Percentiles rank a stretch among this genome's conserved stretches.
phyloP scores from a whole-genome alignment of 768 basidiomycete species.

The Leucosporidium scottii region DNA sequence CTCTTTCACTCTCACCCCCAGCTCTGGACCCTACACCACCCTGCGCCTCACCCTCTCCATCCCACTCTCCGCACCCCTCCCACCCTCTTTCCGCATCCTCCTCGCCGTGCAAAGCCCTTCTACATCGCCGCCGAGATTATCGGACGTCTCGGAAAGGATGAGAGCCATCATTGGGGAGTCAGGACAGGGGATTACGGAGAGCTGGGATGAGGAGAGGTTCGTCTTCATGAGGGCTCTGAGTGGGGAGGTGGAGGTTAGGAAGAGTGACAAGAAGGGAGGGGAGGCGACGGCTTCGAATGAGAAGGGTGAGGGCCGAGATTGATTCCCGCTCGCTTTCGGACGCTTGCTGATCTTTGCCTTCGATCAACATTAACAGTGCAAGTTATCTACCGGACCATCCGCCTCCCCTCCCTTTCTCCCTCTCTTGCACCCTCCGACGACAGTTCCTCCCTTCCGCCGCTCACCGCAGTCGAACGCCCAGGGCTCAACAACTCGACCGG shows the following conservation, averaged over 20 bases:
- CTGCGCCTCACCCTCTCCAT: neutral
- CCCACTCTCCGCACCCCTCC: neutral
- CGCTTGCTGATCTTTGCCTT: neutral
- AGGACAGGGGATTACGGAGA: neutral
- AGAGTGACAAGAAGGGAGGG: neutral
- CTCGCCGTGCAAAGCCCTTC: neutral
- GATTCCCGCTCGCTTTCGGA: neutral
- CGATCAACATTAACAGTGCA: constrained; percentile 8
- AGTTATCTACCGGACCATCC: constrained; percentile 4
- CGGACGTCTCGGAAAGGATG: neutral
- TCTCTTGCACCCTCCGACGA: too few relatives aligned
- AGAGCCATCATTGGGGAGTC: neutral
- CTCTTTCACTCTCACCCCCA: constrained; percentile 16
- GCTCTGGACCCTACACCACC: constrained; percentile 8
- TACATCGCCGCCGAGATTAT: neutral
- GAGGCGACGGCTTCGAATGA: neutral
- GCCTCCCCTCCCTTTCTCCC: neutral
- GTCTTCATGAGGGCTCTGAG: constrained; percentile 15
- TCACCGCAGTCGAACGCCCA: constrained; percentile 24
- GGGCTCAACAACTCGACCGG: constrained; percentile 33
- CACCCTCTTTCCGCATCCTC: neutral
- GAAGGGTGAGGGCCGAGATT: constrained; percentile 6
- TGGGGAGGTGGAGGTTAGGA: constrained; percentile 7
- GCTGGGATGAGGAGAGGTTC: constrained; percentile 16
- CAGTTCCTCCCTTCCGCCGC: neutral